phyloP scores from a whole-genome alignment of 106 monocot species.

The Dendrobium catenatum region DNA sequence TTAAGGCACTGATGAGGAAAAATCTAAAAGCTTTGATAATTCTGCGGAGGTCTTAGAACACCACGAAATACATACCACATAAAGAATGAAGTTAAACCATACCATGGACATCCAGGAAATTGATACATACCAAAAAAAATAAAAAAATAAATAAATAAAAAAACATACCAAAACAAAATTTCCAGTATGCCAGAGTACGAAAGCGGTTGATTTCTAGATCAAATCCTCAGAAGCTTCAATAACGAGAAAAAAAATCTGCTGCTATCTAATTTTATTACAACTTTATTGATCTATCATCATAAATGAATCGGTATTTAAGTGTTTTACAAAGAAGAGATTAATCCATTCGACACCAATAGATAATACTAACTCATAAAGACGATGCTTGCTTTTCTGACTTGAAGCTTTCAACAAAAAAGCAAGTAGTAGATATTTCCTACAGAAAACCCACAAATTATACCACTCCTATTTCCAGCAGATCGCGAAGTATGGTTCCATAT shows the following conservation, averaged over 20 bases:
- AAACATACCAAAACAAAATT: too few species aligned
- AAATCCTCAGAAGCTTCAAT: too few species aligned
- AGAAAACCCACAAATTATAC: too few species aligned
- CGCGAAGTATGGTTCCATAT: background rate
- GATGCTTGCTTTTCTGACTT: background rate
- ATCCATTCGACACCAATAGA: background rate
- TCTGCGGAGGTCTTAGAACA: background rate
- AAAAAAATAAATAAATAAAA: too few species aligned
- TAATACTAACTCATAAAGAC: background rate
- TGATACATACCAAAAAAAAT: too few species aligned
- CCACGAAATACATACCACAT: background rate
- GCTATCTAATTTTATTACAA: background rate
- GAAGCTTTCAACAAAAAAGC: background rate
- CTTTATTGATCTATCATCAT: background rate
- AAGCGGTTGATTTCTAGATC: too few species aligned
- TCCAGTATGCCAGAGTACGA: too few species aligned
- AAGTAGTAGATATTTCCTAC: background rate
- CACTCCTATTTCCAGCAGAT: too few species aligned
- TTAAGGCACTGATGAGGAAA: background rate
- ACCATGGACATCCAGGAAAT: too few species aligned
- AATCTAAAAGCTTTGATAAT: background rate
- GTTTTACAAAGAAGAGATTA: background rate
- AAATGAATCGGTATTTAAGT: background rate
- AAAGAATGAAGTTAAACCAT: background rate
- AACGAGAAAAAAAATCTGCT: too few species aligned